A percentile compares a stretch with the other conserved stretches of the same genome.
phyloP scores from a whole-genome alignment of 2,329 filamentous ascomycete species.

The Pyricularia pennisetigena region DNA sequence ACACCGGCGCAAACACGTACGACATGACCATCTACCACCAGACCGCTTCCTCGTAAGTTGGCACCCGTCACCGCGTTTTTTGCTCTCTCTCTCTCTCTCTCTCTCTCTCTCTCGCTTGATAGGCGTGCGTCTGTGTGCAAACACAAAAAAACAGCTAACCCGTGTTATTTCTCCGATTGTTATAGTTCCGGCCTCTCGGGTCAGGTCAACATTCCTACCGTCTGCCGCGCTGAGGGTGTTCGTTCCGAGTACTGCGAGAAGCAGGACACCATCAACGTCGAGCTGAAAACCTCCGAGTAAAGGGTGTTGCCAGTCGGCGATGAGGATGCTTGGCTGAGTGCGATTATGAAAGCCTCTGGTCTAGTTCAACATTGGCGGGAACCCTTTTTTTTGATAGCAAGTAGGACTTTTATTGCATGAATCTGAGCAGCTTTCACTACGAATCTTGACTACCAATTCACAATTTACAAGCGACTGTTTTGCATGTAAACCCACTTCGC shows the following conservation, averaged over 20 bases:
- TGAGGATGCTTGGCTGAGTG: not conserved
- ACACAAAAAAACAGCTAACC: no score
- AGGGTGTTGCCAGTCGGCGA: not conserved
- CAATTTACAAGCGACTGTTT: no score
- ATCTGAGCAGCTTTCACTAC: not conserved
- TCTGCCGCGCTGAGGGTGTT: not conserved
- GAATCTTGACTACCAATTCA: no score
- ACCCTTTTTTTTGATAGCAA: not conserved
- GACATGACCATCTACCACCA: not conserved
- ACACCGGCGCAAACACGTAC: not conserved
- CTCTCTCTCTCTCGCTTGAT: no score
- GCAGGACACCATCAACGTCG: not conserved
- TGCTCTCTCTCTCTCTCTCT: no score
- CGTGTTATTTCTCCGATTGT: no score
- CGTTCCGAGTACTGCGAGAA: not conserved
- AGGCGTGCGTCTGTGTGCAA: no score
- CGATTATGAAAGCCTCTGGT: not conserved
- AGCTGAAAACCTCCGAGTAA: not conserved
- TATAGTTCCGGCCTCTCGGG: not conserved
- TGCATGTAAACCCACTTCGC: no score
- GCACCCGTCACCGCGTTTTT: no score
- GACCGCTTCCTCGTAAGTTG: not conserved
- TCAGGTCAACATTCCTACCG: not conserved
- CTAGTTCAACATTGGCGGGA: not conserved
- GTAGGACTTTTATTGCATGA: not conserved